Evolutionary conservation across 208 protist species (phyloP).

Genomic region (Acanthamoeba sp.): DNA sequence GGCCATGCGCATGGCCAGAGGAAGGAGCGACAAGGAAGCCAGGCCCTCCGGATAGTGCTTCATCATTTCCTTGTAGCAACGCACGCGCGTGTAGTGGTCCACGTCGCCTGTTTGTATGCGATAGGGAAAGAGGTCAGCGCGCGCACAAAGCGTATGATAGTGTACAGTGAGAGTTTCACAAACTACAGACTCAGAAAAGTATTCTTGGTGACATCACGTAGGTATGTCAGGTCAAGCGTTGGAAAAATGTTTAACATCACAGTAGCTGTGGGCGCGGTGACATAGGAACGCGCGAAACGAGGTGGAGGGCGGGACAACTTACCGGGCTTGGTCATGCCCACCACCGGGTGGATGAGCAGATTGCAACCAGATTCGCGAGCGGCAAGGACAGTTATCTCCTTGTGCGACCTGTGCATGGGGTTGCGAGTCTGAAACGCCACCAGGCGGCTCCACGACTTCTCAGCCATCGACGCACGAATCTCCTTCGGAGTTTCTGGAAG

Average conservation of each 20-base stretch:
- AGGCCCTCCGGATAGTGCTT: slow-evolving; percentile 64
- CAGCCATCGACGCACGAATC: slow-evolving; percentile 78
- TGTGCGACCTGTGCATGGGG: slow-evolving; percentile 91
- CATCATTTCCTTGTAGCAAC: slow-evolving; percentile 73
- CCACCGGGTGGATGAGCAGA: slow-evolving; percentile 87
- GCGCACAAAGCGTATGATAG: background rate
- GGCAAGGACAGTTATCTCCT: slow-evolving; percentile 88
- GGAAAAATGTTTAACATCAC: slow-evolving; percentile 12
- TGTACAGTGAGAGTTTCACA: background rate
- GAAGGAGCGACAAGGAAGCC: slow-evolving; percentile 83
- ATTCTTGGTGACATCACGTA: slow-evolving; percentile 77
- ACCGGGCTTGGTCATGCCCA: slow-evolving; percentile 81
- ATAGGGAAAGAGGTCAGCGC: background rate
- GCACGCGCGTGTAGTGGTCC: slow-evolving; percentile 76
- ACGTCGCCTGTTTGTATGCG: slow-evolving; percentile 70
- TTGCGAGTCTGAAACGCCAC: slow-evolving; percentile 92
- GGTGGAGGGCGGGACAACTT: background rate
- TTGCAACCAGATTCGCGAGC: slow-evolving; percentile 86
- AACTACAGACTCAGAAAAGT: slow-evolving; percentile 80
- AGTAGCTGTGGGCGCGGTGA: background rate
- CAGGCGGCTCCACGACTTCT: slow-evolving; percentile 81
- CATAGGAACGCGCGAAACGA: background rate
- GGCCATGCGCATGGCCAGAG: slow-evolving; percentile 92
- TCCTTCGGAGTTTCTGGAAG: slow-evolving; percentile 84
- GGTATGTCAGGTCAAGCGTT: slow-evolving; percentile 27